These are phyloP conservation scores for Calonectria multiphialidica DNA, from an alignment of 2,329 filamentous ascomycete genomes.

Conservation along the genomic window DNA sequence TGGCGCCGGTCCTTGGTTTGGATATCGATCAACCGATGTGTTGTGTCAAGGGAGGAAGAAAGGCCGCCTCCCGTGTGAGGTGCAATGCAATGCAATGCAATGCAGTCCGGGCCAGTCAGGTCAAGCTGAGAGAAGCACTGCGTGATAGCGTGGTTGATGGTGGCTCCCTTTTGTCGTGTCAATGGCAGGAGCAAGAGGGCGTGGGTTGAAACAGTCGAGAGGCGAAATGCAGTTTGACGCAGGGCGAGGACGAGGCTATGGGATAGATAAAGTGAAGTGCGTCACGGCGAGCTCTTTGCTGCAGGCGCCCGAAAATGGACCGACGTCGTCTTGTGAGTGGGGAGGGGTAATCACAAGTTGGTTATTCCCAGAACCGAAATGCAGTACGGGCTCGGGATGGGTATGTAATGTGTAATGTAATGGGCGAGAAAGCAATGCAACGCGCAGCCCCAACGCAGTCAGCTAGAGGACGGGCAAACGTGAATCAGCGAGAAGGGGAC, in stretches of 20 bases:
- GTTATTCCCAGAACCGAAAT: slow-evolving; percentile 1
- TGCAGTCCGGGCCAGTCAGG: neutral
- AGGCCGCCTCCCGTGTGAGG: neutral
- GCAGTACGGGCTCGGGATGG: neutral
- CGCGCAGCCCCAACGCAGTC: neutral
- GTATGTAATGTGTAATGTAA: neutral
- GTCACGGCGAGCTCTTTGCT: neutral
- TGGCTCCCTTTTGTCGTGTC: neutral
- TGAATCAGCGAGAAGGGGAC: neutral
- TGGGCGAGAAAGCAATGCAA: neutral
- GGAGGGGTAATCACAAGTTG: slow-evolving; percentile 8
- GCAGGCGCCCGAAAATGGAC: slow-evolving; percentile 13
- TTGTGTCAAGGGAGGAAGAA: neutral
- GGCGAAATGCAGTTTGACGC: slow-evolving; percentile 2
- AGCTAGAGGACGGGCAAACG: neutral
- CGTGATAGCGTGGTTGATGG: too few species aligned
- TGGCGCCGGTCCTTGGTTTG: neutral
- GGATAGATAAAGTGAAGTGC: neutral
- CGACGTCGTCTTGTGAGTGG: slow-evolving; percentile 3
- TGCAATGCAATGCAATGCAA: neutral
- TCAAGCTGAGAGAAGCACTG: neutral
- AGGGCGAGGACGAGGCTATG: slow-evolving; percentile 12
- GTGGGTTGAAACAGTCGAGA: neutral
- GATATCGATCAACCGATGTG: neutral
- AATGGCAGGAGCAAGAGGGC: neutral